Evolutionary conservation across 495 filamentous ascomycete genomes (phyloP), one percentile per base, ranked within the genome.

Genomic region (Cercophora scortea): DNA sequence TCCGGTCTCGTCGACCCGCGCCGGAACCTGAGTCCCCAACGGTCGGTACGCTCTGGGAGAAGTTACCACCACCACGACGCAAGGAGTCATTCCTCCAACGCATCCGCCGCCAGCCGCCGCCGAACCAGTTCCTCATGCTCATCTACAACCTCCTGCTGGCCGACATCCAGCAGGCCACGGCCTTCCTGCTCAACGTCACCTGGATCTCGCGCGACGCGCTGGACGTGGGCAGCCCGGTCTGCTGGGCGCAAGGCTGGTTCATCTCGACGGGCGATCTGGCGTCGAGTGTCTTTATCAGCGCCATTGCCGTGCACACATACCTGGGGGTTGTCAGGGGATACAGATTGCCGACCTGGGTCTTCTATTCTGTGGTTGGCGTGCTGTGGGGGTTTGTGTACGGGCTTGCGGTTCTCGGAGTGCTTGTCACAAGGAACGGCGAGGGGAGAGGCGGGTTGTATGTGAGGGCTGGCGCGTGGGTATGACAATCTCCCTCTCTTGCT

Each of bases 121-220:
- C 70, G 12, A 89, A 89, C 61, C 86, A 90, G 63, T 87, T 85
- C 56, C 74, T 90, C 5, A 58, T 89, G 42, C 76, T 90, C 12
- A 86, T 89, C 47, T 84, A 84, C 63, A 89, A 89, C 60, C 77
- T 90, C 13, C 70, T 90, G 4, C 58, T 89, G 40, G 86, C 87
- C 47, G 87, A 89, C 61, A 70, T 89, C 48, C 81, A 85, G 57
- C 86, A 89, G 64, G 74, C 82, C 1, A 70, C 82, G 10, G 83
- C 82, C n/a, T 89, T 88, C 60, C 55, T 86, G 49, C 72, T 89
- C 35, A 86, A 79, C 55, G 66, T 81, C 43, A 71, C 78, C 50
- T 86, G 85, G 79, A 65, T 86, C 8, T 52, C 62, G 7, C 67
- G 70, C 2, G 69, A 85, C 59, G 70, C 72, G 36, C 81, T 90